Conservation (phyloP, 2,329 filamentous ascomycete species). For the Claviceps sp. region DNA sequence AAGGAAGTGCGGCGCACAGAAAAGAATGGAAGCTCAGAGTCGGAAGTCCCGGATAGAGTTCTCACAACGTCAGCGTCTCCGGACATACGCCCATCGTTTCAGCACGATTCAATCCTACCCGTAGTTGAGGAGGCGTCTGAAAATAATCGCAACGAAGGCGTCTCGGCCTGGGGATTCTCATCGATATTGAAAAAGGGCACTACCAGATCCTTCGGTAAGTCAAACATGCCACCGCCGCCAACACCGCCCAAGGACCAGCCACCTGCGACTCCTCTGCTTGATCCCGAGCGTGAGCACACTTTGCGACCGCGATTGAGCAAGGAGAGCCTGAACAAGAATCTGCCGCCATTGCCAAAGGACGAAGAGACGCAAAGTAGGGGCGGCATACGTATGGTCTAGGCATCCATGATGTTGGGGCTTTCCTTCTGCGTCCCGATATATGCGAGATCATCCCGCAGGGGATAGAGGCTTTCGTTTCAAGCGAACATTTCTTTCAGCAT, state of each 20-base stretch:
- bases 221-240: constrained; percentile 28
- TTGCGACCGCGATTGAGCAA: constrained; percentile 31
- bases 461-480: background rate
- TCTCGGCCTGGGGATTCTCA: constrained; percentile 20
- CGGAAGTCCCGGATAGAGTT: constrained; percentile 48
- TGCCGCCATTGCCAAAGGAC: constrained; percentile 40
- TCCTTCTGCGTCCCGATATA: constrained; percentile 9
- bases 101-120: constrained; percentile 50
- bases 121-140: constrained; percentile 88
- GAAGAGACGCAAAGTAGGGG: constrained; percentile 14
- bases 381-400: constrained; percentile 20
- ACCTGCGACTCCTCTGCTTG: constrained; percentile 16
- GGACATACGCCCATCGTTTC: constrained; percentile 41
- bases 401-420: constrained; percentile 9
- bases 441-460: background rate
- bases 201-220: constrained; percentile 22
- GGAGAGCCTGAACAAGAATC: constrained; percentile 45
- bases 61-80: constrained; percentile 25
- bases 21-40: constrained; percentile 20
- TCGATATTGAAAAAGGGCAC: constrained; percentile 22
- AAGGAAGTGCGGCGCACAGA: constrained; percentile 24
- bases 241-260: constrained; percentile 19
- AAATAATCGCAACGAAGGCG: constrained; percentile 38
- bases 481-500: background rate
- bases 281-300: constrained; percentile 34